Evolutionary conservation across 2,329 filamentous ascomycete species (phyloP).

Genomic region (Neofusicoccum sp.): DNA sequence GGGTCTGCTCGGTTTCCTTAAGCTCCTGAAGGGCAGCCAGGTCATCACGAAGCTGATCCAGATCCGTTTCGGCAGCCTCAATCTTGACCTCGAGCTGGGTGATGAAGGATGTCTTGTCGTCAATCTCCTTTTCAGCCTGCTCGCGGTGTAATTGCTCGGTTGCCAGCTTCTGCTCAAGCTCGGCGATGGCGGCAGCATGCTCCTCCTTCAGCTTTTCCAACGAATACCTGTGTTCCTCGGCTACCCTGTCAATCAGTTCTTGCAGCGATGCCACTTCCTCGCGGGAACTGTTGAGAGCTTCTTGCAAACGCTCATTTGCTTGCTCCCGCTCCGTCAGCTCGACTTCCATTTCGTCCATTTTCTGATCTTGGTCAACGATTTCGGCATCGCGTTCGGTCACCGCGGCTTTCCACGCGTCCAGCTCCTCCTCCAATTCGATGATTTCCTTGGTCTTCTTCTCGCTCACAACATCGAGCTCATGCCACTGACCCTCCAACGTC

Average conservation of each 20-base stretch:
- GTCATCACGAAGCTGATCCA: conserved; percentile 33
- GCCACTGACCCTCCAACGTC: conserved; percentile 36
- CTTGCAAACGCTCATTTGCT: conserved; percentile 36
- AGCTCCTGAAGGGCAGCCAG: conserved; percentile 35
- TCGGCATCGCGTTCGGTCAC: conserved; percentile 36
- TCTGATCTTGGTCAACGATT: conserved; percentile 29
- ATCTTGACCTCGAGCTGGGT: conserved; percentile 40
- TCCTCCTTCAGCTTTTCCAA: conserved; percentile 41
- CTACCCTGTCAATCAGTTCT: conserved; percentile 38
- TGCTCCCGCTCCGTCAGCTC: conserved; percentile 35
- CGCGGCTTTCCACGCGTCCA: conserved; percentile 22
- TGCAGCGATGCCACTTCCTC: conserved; percentile 39
- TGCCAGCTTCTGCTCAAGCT: conserved; percentile 38
- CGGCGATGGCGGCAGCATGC: conserved; percentile 26
- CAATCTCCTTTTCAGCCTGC: conserved; percentile 38
- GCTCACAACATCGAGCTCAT: conserved; percentile 36
- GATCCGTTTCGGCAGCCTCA: conserved; percentile 35
- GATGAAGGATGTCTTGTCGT: conserved; percentile 40
- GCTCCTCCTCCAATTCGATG: conserved; percentile 35
- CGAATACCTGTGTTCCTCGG: conserved; percentile 37
- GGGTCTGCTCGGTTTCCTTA: conserved; percentile 32
- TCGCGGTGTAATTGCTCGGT: conserved; percentile 38
- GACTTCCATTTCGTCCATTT: conserved; percentile 30
- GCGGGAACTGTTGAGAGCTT: conserved; percentile 40
- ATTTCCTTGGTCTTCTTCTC: conserved; percentile 39